Percentiles rank a stretch among this genome's conserved stretches.
Conservation (phyloP, 768 basidiomycete species). For the Russula brevipes region DNA sequence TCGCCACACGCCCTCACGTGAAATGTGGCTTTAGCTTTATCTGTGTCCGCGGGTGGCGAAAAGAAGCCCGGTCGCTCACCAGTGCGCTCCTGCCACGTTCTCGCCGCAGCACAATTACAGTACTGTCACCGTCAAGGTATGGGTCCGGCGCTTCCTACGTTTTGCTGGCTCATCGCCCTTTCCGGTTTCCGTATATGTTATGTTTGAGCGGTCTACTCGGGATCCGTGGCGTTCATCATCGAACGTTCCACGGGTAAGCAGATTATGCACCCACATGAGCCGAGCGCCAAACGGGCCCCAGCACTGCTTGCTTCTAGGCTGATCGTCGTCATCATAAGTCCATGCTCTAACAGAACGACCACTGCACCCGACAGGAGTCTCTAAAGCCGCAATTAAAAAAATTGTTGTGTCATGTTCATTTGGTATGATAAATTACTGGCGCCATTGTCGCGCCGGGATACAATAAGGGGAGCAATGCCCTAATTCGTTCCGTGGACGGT, state of each 20-base stretch:
- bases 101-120: too few species aligned
- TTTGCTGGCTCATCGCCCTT: background rate
- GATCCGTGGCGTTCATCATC: background rate
- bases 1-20: too few species aligned
- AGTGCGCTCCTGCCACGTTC: background rate
- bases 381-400: background rate
- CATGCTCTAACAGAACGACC: too few species aligned
- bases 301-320: too few species aligned
- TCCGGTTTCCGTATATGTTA: background rate
- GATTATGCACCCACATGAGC: too few species aligned
- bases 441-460: background rate
- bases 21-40: too few species aligned
- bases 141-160: too few species aligned
- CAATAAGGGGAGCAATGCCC: background rate
- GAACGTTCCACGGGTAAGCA: background rate
- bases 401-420: constrained; percentile 2
- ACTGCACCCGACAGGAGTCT: too few species aligned
- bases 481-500: constrained; percentile 3
- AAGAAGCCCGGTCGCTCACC: too few species aligned
- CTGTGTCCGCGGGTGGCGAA: too few species aligned
- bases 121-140: too few species aligned
- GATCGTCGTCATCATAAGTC: background rate
- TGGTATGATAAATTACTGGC: constrained; percentile 14
- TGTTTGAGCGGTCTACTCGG: background rate
- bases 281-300: too few species aligned